Evolutionary conservation across 768 basidiomycete genomes (phyloP).

Genomic region (Pisolithus orientalis): DNA sequence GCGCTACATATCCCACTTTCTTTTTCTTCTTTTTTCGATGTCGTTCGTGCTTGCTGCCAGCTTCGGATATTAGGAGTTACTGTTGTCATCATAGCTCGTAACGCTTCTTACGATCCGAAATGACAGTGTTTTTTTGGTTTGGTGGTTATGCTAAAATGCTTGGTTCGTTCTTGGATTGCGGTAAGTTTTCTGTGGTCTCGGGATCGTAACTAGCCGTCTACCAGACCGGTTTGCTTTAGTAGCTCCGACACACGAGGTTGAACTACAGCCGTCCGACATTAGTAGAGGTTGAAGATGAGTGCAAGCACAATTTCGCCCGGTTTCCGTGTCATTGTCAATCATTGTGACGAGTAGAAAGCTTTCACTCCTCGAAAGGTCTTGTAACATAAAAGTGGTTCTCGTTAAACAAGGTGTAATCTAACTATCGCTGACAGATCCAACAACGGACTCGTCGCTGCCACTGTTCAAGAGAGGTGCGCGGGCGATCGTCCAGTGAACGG

Average conservation of each 20-base stretch:
- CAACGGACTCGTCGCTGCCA: conserved; percentile 37
- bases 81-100: conserved; percentile 14
- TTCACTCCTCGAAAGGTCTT: conserved; percentile 57
- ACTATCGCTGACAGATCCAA: conserved; percentile 68
- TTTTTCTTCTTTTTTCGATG: background rate
- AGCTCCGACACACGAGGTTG: too few relatives aligned
- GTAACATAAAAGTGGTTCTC: conserved; percentile 51
- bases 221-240: too few relatives aligned
- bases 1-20: conserved; percentile 2
- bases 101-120: conserved; percentile 13
- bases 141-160: background rate
- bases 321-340: too few relatives aligned
- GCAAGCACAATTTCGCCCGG: too few relatives aligned
- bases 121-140: background rate
- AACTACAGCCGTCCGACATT: too few relatives aligned
- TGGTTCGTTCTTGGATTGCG: too few relatives aligned
- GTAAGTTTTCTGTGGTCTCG: background rate
- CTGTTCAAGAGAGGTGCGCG: conserved; percentile 61
- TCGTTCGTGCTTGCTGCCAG: background rate
- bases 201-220: too few relatives aligned
- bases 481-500: conserved; percentile 63
- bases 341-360: too few relatives aligned
- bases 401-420: conserved; percentile 44
- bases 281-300: too few relatives aligned
- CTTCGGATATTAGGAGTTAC: conserved; percentile 12